Base-by-base conservation (phyloP, 2,329 filamentous ascomycete species). In the Cordyceps cateniannulata region DNA sequence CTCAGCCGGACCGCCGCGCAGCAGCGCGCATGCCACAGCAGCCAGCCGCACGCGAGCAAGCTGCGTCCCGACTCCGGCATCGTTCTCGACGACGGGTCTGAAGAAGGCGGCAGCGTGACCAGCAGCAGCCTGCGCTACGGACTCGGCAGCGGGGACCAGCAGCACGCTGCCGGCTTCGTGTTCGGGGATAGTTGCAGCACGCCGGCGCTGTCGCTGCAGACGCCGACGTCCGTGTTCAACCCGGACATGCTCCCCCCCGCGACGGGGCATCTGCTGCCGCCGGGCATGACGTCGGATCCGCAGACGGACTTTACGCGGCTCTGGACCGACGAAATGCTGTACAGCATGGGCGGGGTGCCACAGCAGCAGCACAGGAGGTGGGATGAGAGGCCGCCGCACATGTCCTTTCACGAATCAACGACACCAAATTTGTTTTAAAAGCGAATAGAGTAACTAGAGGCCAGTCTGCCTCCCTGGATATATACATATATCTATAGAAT, bases 61-160 rank as follows among this genome's bases (percentile, higher is more conserved):
- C 71, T 73, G 1, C 65, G 74, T 0, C 74, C 74, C 0, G 74
- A 76, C 48, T 76, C 74, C 0, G 74, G 74, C 2, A 71, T 76
- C 0, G 69, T 74, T 1, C 65, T 76, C 59, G 75, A 76, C 16
- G 74, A 76, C 42, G 72, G 68, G 0, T 76, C 73, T 0, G 74
- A 76, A 8, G 54, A 48, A 10, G 75, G 73, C 50, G 68, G 71
- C 0, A 75, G 72, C 42, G 62, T 69, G n/a, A 53, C 60, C 16
- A 61, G 59, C 24, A 55, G 60, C 24, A 40, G 54, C 5, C 3
- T 58, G 1, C 42, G 45, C 20, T 50, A 50, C 32, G 32, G 32
- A 35, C 38, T 6, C 38, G 27, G 22, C 45, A 32, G 49, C 44
- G 9, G 24, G 29, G 45, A 50, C 32, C 45, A 50, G 32, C 55